phyloP scores from a whole-genome alignment of 2,329 filamentous ascomycete species.

The Hypoxylon sp. region DNA sequence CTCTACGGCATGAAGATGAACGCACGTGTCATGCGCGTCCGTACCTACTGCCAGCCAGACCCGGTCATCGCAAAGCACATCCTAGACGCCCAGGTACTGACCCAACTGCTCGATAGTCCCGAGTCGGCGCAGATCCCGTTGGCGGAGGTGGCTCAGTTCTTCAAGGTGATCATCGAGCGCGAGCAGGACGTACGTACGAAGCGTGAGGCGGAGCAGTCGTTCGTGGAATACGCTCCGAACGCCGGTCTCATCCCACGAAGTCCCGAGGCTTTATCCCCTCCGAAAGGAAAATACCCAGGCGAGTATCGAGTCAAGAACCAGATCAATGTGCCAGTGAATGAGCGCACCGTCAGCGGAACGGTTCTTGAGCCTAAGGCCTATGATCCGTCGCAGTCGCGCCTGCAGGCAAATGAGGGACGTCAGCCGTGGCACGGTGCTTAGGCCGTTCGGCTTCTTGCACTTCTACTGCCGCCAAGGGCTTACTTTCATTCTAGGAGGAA shows the following conservation, averaged over 20 bases:
- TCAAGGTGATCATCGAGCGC: slow-evolving; percentile 67
- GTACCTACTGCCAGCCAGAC: slow-evolving; percentile 72
- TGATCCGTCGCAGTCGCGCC: slow-evolving; percentile 19
- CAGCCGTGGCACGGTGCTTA: slow-evolving; percentile 1
- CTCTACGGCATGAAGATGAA: slow-evolving; percentile 68
- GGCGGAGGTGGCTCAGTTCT: slow-evolving; percentile 68
- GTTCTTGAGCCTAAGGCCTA: slow-evolving; percentile 39
- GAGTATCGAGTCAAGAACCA: slow-evolving; percentile 38
- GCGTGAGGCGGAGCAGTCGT: slow-evolving; percentile 8
- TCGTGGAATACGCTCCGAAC: neutral
- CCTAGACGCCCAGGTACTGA: slow-evolving; percentile 66
- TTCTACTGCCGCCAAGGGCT: neutral
- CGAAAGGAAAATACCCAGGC: slow-evolving; percentile 25
- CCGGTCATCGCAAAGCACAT: slow-evolving; percentile 71
- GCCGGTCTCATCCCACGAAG: slow-evolving; percentile 13
- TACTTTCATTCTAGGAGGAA: neutral
- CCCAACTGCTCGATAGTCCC: slow-evolving; percentile 64
- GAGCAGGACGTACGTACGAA: slow-evolving; percentile 53
- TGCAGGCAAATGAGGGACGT: neutral
- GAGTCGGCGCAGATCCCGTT: slow-evolving; percentile 63
- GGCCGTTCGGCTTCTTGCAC: neutral
- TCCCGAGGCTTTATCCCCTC: slow-evolving; percentile 4
- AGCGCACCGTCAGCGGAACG: slow-evolving; percentile 42
- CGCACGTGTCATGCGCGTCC: slow-evolving; percentile 66
- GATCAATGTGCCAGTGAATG: slow-evolving; percentile 16